Evolutionary conservation across 208 protist genomes (phyloP), one percentile per base, ranked within the genome.

Genomic region (Acanthamoeba castellanii): DNA sequence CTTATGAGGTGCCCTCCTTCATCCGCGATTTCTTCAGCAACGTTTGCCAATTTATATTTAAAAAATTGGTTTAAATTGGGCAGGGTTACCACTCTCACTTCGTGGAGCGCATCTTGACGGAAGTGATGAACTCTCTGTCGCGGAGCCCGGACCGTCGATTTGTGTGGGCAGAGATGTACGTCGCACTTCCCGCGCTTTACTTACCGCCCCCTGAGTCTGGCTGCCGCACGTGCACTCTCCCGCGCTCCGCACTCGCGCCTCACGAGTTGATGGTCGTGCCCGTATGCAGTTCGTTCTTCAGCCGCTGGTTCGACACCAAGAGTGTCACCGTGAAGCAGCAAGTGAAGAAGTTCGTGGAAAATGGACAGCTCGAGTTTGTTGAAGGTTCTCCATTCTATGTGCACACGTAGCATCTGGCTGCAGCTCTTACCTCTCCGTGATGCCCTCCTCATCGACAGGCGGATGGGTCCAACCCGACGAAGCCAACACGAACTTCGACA

Each of bases 391-490:
- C 25, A 32, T 32, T 22, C 61, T 13, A 6, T 22, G 6, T 32
- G 20, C 20, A 30, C 61, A 5, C 25, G 14, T 59, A 3, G 52
- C 2, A 22, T 59, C 50, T 59, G 0, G 18, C 2, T 4, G 55
- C 13, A 59, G 18, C 55, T 61, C 55, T 61, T 20, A 18, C 55
- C 22, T 9, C 55, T 25, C 16, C 55, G 25, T 25, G 20, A 0
- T 25, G 20, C 20, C 55, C 20, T 94, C 30, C 30, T 18, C 52
- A 55, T 22, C n/a, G 16, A 68, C 59, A 94, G 95, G 95, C 45
- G 97, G 97, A 13, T 98, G 95, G 95, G 96, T 97, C 34, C 96
- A 97, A 76, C 97, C 96, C 47, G 97, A 98, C 94, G 97, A 98
- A 93, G 97, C 97, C 30, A 88, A 68, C 45, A 50, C 95, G 5